Evolutionary conservation across 345 rosid species (phyloP).

Genomic region (Lumnitzera littorea): DNA sequence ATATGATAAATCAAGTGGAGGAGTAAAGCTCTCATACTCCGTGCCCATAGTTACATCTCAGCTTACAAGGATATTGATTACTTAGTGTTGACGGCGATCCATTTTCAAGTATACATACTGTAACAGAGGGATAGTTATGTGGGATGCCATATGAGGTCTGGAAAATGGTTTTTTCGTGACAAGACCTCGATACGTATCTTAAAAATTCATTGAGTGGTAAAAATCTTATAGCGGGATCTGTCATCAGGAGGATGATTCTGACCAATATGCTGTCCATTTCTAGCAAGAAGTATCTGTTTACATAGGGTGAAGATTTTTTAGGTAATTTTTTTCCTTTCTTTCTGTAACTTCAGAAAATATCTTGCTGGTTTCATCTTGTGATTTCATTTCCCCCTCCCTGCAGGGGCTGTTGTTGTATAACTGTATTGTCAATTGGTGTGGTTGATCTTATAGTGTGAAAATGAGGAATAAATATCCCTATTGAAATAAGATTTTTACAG

Average conservation of each 20-base stretch:
- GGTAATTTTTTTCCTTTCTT: no score
- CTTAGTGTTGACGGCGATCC: conserved; percentile 34
- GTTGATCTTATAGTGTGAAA: no score
- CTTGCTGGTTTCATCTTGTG: no score
- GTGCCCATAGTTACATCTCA: conserved; percentile 20
- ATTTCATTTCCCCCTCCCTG: no score
- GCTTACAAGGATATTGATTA: conserved; percentile 26
- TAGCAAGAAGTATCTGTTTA: conserved; percentile 14
- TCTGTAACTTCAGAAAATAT: no score
- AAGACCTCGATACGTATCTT: conserved; percentile 34
- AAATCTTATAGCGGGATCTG: conserved; percentile 45
- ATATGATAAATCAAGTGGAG: conserved; percentile 24
- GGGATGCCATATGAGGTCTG: conserved; percentile 48
- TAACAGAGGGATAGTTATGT: conserved; percentile 27
- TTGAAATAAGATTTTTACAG: no score
- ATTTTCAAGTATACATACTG: conserved; percentile 30
- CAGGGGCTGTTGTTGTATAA: no score
- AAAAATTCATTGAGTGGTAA: conserved; percentile 57
- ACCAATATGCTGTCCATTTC: conserved; percentile 31
- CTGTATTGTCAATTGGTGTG: no score
- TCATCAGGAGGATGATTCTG: conserved; percentile 37
- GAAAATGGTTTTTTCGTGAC: conserved; percentile 19
- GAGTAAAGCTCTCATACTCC: conserved; percentile 28
- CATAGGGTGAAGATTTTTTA: no score
- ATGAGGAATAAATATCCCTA: no score